A percentile compares a stretch with the other conserved stretches of the same genome.
phyloP scores from a whole-genome alignment of 352 stramenopile genomes.

The Phytophthora macrochlamydospora region DNA sequence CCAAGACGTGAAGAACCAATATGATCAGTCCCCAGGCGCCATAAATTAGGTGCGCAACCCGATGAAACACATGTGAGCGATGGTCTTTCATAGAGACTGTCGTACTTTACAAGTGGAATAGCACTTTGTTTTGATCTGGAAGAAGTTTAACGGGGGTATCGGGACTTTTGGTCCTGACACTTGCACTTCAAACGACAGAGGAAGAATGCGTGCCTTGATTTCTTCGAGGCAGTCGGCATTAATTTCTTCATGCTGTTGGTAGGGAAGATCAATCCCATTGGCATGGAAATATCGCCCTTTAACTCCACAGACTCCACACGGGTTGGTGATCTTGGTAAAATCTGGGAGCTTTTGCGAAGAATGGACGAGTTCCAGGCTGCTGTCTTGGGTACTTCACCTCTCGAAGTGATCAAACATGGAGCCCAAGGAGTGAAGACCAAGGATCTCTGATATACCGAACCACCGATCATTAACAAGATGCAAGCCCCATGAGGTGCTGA shows the following conservation, averaged over 20 bases:
- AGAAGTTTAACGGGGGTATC: too few species aligned
- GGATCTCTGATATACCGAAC: constrained; percentile 10
- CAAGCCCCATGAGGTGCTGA: constrained; percentile 24
- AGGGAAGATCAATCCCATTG: constrained; percentile 23
- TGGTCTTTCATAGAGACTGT: background rate
- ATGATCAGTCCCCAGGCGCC: constrained; percentile 33
- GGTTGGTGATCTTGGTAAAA: constrained; percentile 9
- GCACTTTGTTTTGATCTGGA: background rate
- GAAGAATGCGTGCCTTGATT: constrained; percentile 5
- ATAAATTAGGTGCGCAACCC: too few species aligned
- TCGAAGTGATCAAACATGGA: background rate
- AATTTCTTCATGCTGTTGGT: constrained; percentile 32
- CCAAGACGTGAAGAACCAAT: constrained; percentile 30
- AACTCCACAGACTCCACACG: constrained; percentile 22
- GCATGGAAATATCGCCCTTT: constrained; percentile 36
- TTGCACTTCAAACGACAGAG: constrained; percentile 9
- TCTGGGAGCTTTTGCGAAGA: constrained; percentile 1
- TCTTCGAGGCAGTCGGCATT: constrained; percentile 7
- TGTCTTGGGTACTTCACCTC: background rate
- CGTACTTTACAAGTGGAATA: too few species aligned
- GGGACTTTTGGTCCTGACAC: background rate
- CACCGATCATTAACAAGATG: constrained; percentile 20
- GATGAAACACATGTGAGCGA: too few species aligned
- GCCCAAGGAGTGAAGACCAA: constrained; percentile 26
- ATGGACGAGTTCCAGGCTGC: background rate